Percentiles rank a stretch among this genome's conserved stretches.
These are phyloP conservation scores for Hericium erinaceus DNA, from an alignment of 768 basidiomycete genomes.

Conservation along the genomic window DNA sequence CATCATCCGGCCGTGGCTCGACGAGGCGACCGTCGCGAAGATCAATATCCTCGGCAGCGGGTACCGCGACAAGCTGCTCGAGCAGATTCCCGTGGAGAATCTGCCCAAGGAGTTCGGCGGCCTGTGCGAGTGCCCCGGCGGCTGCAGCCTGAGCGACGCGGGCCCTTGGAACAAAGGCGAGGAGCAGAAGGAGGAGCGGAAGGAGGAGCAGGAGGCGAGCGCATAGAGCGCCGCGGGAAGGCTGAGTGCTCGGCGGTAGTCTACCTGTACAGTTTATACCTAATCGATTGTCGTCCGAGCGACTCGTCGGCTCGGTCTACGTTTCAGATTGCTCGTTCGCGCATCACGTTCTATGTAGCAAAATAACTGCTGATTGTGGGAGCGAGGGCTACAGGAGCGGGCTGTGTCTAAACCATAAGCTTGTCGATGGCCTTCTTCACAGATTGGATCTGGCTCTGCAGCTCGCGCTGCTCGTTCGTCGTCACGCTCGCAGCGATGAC, in stretches of 20 bases:
- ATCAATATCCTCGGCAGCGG: conserved; percentile 78
- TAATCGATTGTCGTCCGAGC: conserved; percentile 1
- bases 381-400: too few relatives aligned
- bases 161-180: conserved; percentile 72
- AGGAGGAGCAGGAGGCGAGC: neutral
- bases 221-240: neutral
- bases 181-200: neutral
- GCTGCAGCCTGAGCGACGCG: conserved; percentile 82
- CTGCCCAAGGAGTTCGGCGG: conserved; percentile 85
- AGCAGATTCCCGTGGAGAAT: conserved; percentile 79
- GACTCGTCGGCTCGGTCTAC: neutral
- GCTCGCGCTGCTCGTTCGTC: conserved; percentile 90
- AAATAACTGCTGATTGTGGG: too few relatives aligned
- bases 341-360: too few relatives aligned
- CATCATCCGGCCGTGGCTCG: conserved; percentile 90
- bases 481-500: conserved; percentile 95
- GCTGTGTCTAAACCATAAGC: conserved; percentile 31
- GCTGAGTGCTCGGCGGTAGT: neutral
- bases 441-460: conserved; percentile 79
- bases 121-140: conserved; percentile 61
- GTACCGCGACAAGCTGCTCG: conserved; percentile 61
- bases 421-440: conserved; percentile 81
- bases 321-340: too few relatives aligned
- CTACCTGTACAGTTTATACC: conserved; percentile 2
- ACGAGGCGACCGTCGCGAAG: conserved; percentile 91